Evolutionary conservation across 164 flowering plant genomes (phyloP).

Genomic region (Umbellularia californica): DNA sequence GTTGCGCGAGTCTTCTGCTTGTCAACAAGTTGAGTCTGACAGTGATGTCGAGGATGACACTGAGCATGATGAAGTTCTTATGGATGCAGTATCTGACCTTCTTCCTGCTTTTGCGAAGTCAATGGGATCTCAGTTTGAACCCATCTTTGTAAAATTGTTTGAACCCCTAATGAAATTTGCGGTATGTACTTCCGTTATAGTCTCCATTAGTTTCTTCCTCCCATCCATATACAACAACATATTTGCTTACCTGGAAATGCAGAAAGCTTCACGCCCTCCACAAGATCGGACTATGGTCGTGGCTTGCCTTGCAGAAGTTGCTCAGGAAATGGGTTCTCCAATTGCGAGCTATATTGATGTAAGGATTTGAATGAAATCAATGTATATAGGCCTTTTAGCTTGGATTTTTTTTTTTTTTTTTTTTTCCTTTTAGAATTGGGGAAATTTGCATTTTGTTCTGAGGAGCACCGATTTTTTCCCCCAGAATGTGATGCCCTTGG

Average conservation of each 20-base stretch:
- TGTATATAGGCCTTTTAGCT: background rate
- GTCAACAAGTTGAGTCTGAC: slow-evolving; percentile 81
- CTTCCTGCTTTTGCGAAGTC: slow-evolving; percentile 96
- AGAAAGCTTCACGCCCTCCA: slow-evolving; percentile 83
- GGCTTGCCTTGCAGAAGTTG: slow-evolving; percentile 97
- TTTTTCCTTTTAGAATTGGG: background rate
- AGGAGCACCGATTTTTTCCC: slow-evolving; percentile 14
- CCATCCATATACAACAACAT: background rate
- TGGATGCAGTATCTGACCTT: slow-evolving; percentile 98
- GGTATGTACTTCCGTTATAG: slow-evolving; percentile 34
- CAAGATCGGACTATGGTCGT: slow-evolving; percentile 98
- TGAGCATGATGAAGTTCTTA: slow-evolving; percentile 89
- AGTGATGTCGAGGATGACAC: slow-evolving; percentile 74
- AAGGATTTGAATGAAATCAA: slow-evolving; percentile 14
- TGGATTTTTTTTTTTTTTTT: background rate
- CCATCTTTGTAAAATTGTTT: slow-evolving; percentile 67
- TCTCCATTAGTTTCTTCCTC: background rate
- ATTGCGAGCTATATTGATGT: slow-evolving; percentile 82
- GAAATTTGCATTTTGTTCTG: background rate
- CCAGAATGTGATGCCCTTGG: slow-evolving; percentile 86
- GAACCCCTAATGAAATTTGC: slow-evolving; percentile 94
- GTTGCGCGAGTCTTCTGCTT: slow-evolving; percentile 75
- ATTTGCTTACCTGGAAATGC: slow-evolving; percentile 21
- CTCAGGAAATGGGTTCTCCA: slow-evolving; percentile 95
- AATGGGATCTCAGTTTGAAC: slow-evolving; percentile 88